Evolutionary conservation across 2,329 filamentous ascomycete genomes (phyloP), one percentile per base, ranked within the genome.

Genomic region (Fusarium mexicanum): DNA sequence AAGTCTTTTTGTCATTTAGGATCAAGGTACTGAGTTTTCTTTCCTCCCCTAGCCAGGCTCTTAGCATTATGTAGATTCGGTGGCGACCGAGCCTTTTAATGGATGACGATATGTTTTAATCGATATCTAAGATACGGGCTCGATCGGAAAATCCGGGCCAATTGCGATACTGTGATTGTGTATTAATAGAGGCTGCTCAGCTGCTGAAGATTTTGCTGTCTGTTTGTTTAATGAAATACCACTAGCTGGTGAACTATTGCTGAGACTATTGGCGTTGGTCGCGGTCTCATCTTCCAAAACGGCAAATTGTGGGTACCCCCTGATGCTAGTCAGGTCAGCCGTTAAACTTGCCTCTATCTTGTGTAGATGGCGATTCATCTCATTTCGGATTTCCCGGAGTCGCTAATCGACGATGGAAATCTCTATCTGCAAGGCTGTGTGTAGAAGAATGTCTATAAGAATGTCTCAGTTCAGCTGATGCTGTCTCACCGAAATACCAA

Each of bases 21-120:
- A 35, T 35, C 7, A 16, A 35, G 33, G 14, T 35, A 1, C 33
- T 8, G 33, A 16, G 33, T 35, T 35, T 35, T 35, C 14, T 35
- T 35, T 35, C 33, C 33, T 35, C 33, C 33, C 33, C 14, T 35
- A 35, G 33, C 13, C 14, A 43, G 40, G 12, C 24, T 3, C 13
- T 29, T 0, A 0, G 5, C 11, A 29, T 29, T 0, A 29, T 2
- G 18, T 29, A 29, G 24, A 47, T 20, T 5, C 2, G 6, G 22
- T n/a, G 11, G 48, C 22, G 8, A 14, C 9, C 6, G 3, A 51
- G 22, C 5, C 48, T 33, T 11, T 8, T 20, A 16, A 13, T 33
- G 3, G 11, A 18, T 33, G 6, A n/a, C 29, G 11, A 33, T 13
- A 18, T n/a, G 5, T n/a, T 33, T 13, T 2, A 5, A 33, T 51